Evolutionary conservation across 2,329 filamentous ascomycete genomes (phyloP).

Genomic region (Venturia asperata): DNA sequence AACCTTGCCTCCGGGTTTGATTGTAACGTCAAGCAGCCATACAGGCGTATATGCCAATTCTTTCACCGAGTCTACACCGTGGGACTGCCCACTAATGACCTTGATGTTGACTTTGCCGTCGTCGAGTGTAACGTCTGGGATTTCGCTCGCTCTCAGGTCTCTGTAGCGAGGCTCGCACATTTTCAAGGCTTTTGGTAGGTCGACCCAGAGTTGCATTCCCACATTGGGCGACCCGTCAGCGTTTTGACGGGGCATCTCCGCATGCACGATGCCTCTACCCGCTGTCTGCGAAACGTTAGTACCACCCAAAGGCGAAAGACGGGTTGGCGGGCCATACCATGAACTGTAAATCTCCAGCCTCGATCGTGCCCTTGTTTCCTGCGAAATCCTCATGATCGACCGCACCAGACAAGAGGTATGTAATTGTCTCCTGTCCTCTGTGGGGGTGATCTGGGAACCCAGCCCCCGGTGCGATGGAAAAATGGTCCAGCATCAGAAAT

Average conservation of each 20-base stretch:
- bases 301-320: not conserved
- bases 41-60: slow-evolving; percentile 94
- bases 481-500: slow-evolving; percentile 92
- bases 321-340: slow-evolving; percentile 47
- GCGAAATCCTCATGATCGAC: slow-evolving; percentile 92
- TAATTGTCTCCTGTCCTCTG: slow-evolving; percentile 76
- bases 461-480: slow-evolving; percentile 68
- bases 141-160: slow-evolving; percentile 71
- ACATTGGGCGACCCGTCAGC: slow-evolving; percentile 69
- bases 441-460: slow-evolving; percentile 86
- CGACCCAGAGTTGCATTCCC: slow-evolving; percentile 93
- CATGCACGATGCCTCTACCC: slow-evolving; percentile 83
- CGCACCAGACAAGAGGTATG: slow-evolving; percentile 77
- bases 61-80: slow-evolving; percentile 78
- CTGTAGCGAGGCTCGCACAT: slow-evolving; percentile 86
- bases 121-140: slow-evolving; percentile 66
- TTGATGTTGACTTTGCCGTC: slow-evolving; percentile 71
- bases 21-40: slow-evolving; percentile 82
- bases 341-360: slow-evolving; percentile 87
- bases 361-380: slow-evolving; percentile 75
- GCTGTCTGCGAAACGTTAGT: slow-evolving; percentile 38
- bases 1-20: slow-evolving; percentile 72
- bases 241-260: slow-evolving; percentile 85
- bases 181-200: slow-evolving; percentile 76
- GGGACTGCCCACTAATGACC: slow-evolving; percentile 79